Percentiles rank a stretch among this genome's conserved stretches.
phyloP scores from a whole-genome alignment of 2,329 filamentous ascomycete genomes.

The Exophiala lecanii-corni region DNA sequence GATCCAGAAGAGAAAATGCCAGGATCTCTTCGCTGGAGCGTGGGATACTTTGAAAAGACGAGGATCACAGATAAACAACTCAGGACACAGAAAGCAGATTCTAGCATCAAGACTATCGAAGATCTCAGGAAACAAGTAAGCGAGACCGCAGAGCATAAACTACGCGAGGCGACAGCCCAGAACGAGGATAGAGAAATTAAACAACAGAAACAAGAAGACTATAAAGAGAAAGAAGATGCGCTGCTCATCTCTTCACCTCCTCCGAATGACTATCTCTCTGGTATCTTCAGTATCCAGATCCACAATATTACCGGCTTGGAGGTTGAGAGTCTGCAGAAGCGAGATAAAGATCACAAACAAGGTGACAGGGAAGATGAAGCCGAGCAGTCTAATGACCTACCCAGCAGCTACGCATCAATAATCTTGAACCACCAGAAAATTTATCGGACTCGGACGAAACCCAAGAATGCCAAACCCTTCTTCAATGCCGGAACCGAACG shows the following conservation, averaged over 20 bases:
- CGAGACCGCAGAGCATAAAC: conserved; percentile 53
- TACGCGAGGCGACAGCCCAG: conserved; percentile 58
- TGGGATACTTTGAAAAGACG: conserved; percentile 67
- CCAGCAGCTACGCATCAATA: conserved; percentile 67
- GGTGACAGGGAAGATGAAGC: conserved; percentile 38
- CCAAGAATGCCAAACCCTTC: conserved; percentile 72
- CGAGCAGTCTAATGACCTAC: conserved; percentile 60
- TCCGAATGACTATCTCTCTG: conserved; percentile 56
- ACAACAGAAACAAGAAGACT: conserved; percentile 64
- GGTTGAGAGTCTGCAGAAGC: conserved; percentile 56
- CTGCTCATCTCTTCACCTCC: conserved; percentile 67
- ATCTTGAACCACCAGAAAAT: conserved; percentile 67
- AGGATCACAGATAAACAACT: conserved; percentile 60
- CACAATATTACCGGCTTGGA: conserved; percentile 69
- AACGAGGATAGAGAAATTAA: conserved; percentile 59
- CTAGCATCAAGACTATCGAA: conserved; percentile 53
- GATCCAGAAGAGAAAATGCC: conserved; percentile 65
- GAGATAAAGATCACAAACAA: conserved; percentile 43
- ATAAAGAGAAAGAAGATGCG: conserved; percentile 56
- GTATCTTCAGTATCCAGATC: conserved; percentile 65
- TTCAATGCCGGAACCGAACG: conserved; percentile 73
- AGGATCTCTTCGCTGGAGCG: conserved; percentile 63
- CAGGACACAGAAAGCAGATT: conserved; percentile 55
- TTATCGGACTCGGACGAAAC: conserved; percentile 69
- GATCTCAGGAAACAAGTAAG: conserved; percentile 57